These are phyloP conservation scores for Nannochloropsis salina DNA, from an alignment of 108 stramenopile species.

Conservation along the genomic window DNA sequence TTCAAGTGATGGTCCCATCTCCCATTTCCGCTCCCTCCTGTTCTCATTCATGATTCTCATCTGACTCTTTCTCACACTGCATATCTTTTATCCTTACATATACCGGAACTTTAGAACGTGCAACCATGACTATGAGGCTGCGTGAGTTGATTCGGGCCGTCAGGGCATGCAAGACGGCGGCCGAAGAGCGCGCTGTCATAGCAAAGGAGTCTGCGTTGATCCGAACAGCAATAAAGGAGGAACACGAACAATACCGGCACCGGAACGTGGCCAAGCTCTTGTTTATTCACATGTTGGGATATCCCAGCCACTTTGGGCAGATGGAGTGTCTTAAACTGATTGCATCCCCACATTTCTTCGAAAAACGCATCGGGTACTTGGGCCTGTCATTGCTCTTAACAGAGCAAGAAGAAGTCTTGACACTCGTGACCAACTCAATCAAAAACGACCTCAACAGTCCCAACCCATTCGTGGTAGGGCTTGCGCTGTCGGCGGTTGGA, in stretches of 20 bases:
- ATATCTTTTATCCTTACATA: too few relatives aligned
- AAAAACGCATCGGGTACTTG: constrained; percentile 90
- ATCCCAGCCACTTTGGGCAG: constrained; percentile 99
- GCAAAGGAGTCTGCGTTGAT: constrained; percentile 97
- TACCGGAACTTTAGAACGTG: not conserved
- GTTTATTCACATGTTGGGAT: constrained; percentile 99
- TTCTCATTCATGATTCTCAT: too few relatives aligned
- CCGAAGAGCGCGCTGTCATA: constrained; percentile 97
- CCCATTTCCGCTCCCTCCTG: too few relatives aligned
- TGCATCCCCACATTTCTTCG: constrained; percentile 91
- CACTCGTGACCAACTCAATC: constrained; percentile 69
- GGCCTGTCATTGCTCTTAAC: constrained; percentile 89
- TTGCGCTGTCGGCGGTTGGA: constrained; percentile 93
- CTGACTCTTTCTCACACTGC: too few relatives aligned
- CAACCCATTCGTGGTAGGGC: constrained; percentile 80
- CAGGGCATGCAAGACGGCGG: constrained; percentile 97
- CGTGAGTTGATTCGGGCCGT: constrained; percentile 98
- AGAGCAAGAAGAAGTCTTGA: constrained; percentile 96
- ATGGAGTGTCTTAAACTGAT: constrained; percentile 97
- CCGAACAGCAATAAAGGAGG: constrained; percentile 95
- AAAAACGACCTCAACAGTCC: constrained; percentile 29
- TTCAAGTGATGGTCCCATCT: too few relatives aligned
- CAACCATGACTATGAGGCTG: constrained; percentile 82
- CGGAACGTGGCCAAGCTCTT: constrained; percentile 97
- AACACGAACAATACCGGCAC: constrained; percentile 91